These are phyloP conservation scores for Sambucus nigra DNA, from an alignment of 129 eudicot species.

Conservation along the genomic window DNA sequence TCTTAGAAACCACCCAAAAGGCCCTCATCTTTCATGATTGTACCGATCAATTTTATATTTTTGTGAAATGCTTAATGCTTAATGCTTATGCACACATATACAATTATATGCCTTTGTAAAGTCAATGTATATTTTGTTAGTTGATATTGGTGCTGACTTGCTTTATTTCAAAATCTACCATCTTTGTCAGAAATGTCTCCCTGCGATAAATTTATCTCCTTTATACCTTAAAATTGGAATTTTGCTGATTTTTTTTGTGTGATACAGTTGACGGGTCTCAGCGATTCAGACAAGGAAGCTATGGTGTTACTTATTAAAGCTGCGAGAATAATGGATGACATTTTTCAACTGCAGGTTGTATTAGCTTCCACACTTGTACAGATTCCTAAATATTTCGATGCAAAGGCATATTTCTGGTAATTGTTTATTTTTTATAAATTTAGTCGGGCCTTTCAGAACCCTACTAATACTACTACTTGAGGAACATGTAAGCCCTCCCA, in stretches of 20 bases:
- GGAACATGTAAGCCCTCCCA: no score
- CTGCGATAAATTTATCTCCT: not conserved
- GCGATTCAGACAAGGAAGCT: slow-evolving; percentile 68
- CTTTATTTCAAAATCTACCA: not conserved
- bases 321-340: slow-evolving; percentile 69
- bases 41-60: no score
- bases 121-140: not conserved
- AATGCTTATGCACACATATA: no score
- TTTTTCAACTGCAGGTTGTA: slow-evolving; percentile 67
- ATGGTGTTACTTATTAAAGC: slow-evolving; percentile 52
- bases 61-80: no score
- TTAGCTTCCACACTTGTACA: not conserved
- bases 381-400: slow-evolving; percentile 1
- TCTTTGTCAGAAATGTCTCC: not conserved
- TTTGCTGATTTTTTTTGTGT: slow-evolving; percentile 4
- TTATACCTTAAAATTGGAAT: not conserved
- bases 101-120: not conserved
- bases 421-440: no score
- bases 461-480: no score
- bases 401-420: not conserved
- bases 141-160: not conserved
- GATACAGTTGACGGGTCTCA: slow-evolving; percentile 62
- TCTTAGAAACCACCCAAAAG: no score
- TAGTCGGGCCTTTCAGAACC: no score
- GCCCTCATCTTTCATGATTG: no score